phyloP scores from a whole-genome alignment of 331 rosid genomes.

The Malus hybrid region DNA sequence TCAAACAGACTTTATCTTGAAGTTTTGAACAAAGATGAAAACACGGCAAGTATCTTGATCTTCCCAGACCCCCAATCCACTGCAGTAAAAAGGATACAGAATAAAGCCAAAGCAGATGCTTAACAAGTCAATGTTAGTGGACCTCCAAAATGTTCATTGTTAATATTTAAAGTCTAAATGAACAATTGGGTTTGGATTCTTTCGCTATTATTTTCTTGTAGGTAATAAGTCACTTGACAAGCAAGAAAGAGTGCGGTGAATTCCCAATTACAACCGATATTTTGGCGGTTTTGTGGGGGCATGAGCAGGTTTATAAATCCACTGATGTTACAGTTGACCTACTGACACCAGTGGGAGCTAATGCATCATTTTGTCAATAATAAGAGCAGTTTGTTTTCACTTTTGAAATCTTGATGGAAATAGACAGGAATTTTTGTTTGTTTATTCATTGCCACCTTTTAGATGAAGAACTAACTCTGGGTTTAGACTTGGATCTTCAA shows the following conservation, averaged over 20 bases:
- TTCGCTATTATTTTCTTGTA: no score
- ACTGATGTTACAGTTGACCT: not conserved
- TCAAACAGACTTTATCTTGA: not conserved
- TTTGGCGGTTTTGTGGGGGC: no score
- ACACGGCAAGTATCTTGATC: not conserved
- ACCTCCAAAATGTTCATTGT: not conserved
- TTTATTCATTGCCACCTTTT: no score
- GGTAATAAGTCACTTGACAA: no score
- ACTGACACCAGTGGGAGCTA: not conserved
- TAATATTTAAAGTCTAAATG: no score
- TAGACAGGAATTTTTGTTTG: no score
- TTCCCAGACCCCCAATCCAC: not conserved
- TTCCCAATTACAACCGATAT: no score
- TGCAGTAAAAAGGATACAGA: not conserved
- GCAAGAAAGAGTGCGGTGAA: no score
- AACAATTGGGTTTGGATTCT: no score
- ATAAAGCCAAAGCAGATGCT: not conserved
- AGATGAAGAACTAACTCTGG: no score
- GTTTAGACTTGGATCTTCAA: no score
- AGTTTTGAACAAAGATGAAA: not conserved
- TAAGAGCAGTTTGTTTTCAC: not conserved
- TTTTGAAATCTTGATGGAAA: not conserved
- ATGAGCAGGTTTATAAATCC: not conserved
- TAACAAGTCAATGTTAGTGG: not conserved
- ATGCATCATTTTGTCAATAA: not conserved